phyloP scores from a whole-genome alignment of 768 basidiomycete species.

The Tulasnella sp. region DNA sequence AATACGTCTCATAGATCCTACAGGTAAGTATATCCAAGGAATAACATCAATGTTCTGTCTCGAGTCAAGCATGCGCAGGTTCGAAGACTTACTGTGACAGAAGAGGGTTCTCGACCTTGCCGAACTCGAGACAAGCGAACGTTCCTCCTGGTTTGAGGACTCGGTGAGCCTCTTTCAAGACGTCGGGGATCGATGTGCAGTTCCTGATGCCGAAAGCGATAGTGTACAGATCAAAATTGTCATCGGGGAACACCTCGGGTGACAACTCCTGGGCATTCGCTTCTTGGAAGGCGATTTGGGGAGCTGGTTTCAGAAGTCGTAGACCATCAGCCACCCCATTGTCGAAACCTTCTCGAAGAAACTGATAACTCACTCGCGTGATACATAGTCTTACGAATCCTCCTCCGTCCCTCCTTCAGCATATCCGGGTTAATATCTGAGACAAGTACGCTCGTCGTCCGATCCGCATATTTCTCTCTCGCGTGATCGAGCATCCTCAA shows the following conservation, averaged over 20 bases:
- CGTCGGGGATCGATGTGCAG: slow-evolving; percentile 84
- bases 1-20: slow-evolving; percentile 90
- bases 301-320: slow-evolving; percentile 39
- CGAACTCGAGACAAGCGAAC: slow-evolving; percentile 94
- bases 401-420: slow-evolving; percentile 80
- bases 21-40: background rate
- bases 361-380: slow-evolving; percentile 59
- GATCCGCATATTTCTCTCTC: slow-evolving; percentile 75
- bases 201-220: slow-evolving; percentile 98
- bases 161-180: slow-evolving; percentile 78
- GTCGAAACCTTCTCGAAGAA: background rate
- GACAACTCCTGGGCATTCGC: slow-evolving; percentile 83
- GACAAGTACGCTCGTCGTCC: slow-evolving; percentile 79
- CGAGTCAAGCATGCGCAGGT: background rate
- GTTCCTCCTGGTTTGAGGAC: slow-evolving; percentile 94
- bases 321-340: slow-evolving; percentile 7
- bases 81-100: slow-evolving; percentile 49
- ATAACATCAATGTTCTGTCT: slow-evolving; percentile 30
- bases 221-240: slow-evolving; percentile 91
- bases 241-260: slow-evolving; percentile 52
- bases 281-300: slow-evolving; percentile 85
- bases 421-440: slow-evolving; percentile 94
- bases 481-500: slow-evolving; percentile 86
- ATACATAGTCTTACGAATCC: slow-evolving; percentile 97
- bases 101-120: slow-evolving; percentile 79